These are phyloP conservation scores for Scheffersomyces spartinae DNA, from an alignment of 805 yeast genomes.

Conservation along the genomic window DNA sequence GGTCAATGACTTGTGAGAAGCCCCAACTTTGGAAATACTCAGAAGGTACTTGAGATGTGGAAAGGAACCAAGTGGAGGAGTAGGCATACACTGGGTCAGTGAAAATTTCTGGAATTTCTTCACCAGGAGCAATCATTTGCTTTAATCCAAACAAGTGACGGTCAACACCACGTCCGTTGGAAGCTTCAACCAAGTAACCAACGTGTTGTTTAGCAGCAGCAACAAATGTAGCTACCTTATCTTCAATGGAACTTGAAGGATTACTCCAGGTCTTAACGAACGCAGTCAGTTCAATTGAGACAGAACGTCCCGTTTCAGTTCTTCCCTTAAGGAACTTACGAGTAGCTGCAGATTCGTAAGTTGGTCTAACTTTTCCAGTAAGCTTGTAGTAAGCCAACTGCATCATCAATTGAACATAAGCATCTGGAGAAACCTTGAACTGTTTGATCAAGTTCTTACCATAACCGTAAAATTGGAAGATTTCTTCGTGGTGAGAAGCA, in stretches of 20 bases:
- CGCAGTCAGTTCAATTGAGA: slow-evolving; percentile 54
- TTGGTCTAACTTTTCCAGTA: slow-evolving; percentile 73
- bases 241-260: slow-evolving; percentile 34
- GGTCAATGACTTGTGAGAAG: slow-evolving; percentile 89
- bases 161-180: slow-evolving; percentile 82
- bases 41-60: slow-evolving; percentile 83
- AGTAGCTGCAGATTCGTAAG: slow-evolving; percentile 94
- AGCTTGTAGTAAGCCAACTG: slow-evolving; percentile 85
- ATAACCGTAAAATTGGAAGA: slow-evolving; percentile 71
- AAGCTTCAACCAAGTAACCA: slow-evolving; percentile 60
- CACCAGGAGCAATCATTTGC: slow-evolving; percentile 51
- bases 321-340: slow-evolving; percentile 82
- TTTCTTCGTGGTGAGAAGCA: slow-evolving; percentile 59
- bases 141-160: slow-evolving; percentile 88
- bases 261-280: slow-evolving; percentile 71
- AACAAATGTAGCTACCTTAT: slow-evolving; percentile 57
- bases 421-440: slow-evolving; percentile 86
- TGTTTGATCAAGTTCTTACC: slow-evolving; percentile 82
- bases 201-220: slow-evolving; percentile 68
- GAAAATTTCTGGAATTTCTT: slow-evolving; percentile 56
- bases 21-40: slow-evolving; percentile 83
- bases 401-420: slow-evolving; percentile 79
- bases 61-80: slow-evolving; percentile 75
- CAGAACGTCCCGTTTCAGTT: slow-evolving; percentile 88
- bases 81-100: slow-evolving; percentile 65